Base-by-base conservation (phyloP, 1,284 basidiomycete species). In the Thecaphora frezii region DNA sequence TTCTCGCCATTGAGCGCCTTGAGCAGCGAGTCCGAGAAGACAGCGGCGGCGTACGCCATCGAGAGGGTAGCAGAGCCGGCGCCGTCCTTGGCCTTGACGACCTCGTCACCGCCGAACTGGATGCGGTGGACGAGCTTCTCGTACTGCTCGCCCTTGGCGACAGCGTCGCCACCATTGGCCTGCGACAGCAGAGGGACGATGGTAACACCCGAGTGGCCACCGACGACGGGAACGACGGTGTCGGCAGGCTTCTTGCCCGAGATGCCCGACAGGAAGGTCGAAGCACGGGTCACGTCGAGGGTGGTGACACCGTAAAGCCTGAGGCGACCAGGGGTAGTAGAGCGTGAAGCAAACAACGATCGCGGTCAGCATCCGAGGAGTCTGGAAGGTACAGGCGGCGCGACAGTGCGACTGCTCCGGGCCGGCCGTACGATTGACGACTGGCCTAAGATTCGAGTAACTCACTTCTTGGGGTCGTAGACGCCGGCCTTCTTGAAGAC, bases 101-200 rank as follows among this genome's bases (percentile, higher is more conserved):
- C 90, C 83, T 93, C 89, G 79, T 93, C 91, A 79, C 91, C 91
- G 71, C 94, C 94, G 77, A 91, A 97, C 82, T 97, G 94, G 79
- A 97, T 94, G 70, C 92, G 88, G 73, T 78, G 75, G 30, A 78
- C 76, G 48, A 78, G 73, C 71, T 80, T 86, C 77, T 74, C 83
- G 79, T 76, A 88, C 69, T 72, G 84, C 81, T 71, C 80, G 76
- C 79, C 83, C 78, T 76, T 80, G 87, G 46, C 89, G 42, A 73
- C 65, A 33, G 72, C 64, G 51, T 69, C 62, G 83, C 87, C 82
- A 77, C 89, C 88, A 28, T 87, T 85, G 23, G 89, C 87, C 82
- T 97, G 93, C 30, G 93, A 97, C 71, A 98, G 88, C 50, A 98
- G 85, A 59, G 96, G 96, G 42, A 98, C 87, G 75, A 99, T 99